Evolutionary conservation across 257 asterid genomes (phyloP).

Genomic region (Jasminum sambac): DNA sequence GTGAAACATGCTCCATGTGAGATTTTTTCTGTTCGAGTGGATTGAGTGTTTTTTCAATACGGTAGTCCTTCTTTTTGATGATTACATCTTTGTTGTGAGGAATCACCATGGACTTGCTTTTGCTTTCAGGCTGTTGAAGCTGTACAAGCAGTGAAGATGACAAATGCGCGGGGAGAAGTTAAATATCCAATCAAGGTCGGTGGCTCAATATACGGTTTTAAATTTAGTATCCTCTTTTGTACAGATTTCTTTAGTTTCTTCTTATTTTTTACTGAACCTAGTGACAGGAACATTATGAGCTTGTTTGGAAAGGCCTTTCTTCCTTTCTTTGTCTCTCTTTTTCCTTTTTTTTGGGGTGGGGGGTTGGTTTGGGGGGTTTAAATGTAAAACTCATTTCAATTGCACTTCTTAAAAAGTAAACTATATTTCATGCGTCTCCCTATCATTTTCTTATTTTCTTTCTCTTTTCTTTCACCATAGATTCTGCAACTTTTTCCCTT

Average conservation of each 20-base stretch:
- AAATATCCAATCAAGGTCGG: constrained; percentile 84
- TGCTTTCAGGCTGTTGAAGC: constrained; percentile 77
- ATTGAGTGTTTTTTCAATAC: not conserved
- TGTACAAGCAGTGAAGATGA: constrained; percentile 81
- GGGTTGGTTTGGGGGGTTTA: too few relatives aligned
- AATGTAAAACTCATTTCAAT: too few relatives aligned
- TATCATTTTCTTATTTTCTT: too few relatives aligned
- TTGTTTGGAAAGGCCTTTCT: too few relatives aligned
- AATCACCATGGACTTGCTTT: not conserved
- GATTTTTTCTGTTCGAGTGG: constrained; percentile 14
- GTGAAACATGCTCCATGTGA: not conserved
- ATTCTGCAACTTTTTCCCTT: too few relatives aligned
- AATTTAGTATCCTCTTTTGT: constrained; percentile 5
- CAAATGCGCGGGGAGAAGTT: constrained; percentile 82
- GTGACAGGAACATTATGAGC: not conserved
- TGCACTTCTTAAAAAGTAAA: too few relatives aligned
- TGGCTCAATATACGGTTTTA: not conserved
- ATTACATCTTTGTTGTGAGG: not conserved
- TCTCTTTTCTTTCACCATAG: too few relatives aligned
- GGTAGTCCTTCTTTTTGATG: not conserved
- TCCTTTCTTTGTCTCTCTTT: too few relatives aligned
- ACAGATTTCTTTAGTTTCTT: not conserved
- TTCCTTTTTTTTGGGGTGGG: too few relatives aligned
- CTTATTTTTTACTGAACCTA: not conserved
- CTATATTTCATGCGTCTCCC: too few relatives aligned